Base-by-base conservation (phyloP, 2,329 filamentous ascomycete genomes). In the Colletotrichum karsti region DNA sequence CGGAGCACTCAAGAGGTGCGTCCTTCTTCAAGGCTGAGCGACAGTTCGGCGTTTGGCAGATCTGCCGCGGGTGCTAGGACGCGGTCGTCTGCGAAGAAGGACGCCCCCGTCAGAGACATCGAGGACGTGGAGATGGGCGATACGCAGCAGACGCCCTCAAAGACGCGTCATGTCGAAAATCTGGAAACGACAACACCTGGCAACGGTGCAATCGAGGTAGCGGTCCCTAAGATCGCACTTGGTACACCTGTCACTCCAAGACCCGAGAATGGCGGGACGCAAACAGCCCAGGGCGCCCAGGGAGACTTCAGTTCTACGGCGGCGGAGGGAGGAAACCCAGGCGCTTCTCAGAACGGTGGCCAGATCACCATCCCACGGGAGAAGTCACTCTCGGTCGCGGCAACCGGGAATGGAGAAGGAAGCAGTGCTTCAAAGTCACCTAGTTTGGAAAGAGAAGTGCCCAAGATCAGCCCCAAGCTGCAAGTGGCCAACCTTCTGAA, bases 1-100 rank as follows among this genome's bases (percentile, higher is more conserved):
- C 56, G 63, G 30, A 70, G 48, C 65, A 69, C 54, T 53, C 64
- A 69, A 35, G 68, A 70, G 59, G 46, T 64, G 65, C 64, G 68
- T 5, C 59, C 65, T 7, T 56, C 48, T 5, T 51, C 42, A 28
- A 46, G 66, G 51, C 48, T 65, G 54, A 28, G 46, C 8, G 62
- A 53, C 9, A 44, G 46, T 15, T 18, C 24, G 28, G 56, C 18
- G 22, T 42, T 53, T 20, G 18, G 26, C 33, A 56, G 53, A 35
- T 37, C 22, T 24, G 63, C 57, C 13, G 67, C 63, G 7, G 53
- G 57, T n/a, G 67, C 63, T 26, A 57, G 63, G 20, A 63, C 57
- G 18, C 63, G 63, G 18, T 33, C 37, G 18, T 67, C 67, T 4
- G 57, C 67, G 7, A 54, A 35, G n/a, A 69, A 59, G 26, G 63